A percentile compares a stretch with the other conserved stretches of the same genome.
phyloP scores from a whole-genome alignment of 331 rosid species.

The Spiraea crenata region DNA sequence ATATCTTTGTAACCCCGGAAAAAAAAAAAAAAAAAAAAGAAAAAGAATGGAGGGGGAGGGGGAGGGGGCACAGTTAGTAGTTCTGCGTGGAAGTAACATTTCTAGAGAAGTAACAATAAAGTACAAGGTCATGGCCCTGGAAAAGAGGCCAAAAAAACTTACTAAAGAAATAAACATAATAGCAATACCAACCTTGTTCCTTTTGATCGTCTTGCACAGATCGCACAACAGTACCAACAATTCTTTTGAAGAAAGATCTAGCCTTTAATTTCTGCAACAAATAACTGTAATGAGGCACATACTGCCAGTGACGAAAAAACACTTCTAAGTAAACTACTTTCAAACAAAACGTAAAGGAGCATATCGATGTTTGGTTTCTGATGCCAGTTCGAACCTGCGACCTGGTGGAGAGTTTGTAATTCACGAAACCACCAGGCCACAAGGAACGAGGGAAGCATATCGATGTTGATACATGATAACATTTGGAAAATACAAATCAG shows the following conservation, averaged over 20 bases:
- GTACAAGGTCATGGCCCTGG: background rate
- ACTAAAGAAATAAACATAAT: constrained; percentile 7
- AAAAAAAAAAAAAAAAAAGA: constrained; percentile 9
- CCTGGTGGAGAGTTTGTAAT: too few species aligned
- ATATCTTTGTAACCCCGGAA: constrained; percentile 53
- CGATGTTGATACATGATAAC: background rate
- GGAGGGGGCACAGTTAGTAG: background rate
- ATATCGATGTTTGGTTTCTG: too few species aligned
- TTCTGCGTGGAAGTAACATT: background rate
- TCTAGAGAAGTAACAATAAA: background rate
- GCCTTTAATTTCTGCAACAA: constrained; percentile 66
- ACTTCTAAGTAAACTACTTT: background rate
- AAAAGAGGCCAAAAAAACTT: background rate
- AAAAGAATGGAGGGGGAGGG: constrained; percentile 4
- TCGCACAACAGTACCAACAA: constrained; percentile 90
- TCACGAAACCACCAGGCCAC: too few species aligned
- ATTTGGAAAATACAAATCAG: background rate
- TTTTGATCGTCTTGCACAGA: constrained; percentile 83
- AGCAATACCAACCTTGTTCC: constrained; percentile 63
- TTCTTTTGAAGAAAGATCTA: constrained; percentile 71
- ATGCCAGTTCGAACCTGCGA: too few species aligned
- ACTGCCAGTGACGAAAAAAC: background rate
- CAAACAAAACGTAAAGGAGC: background rate
- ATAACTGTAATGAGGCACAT: constrained; percentile 21
- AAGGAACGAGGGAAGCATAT: too few species aligned